phyloP scores from a whole-genome alignment of 1,139 yeast genomes.

The Nakaseomyces uthaithaninus region DNA sequence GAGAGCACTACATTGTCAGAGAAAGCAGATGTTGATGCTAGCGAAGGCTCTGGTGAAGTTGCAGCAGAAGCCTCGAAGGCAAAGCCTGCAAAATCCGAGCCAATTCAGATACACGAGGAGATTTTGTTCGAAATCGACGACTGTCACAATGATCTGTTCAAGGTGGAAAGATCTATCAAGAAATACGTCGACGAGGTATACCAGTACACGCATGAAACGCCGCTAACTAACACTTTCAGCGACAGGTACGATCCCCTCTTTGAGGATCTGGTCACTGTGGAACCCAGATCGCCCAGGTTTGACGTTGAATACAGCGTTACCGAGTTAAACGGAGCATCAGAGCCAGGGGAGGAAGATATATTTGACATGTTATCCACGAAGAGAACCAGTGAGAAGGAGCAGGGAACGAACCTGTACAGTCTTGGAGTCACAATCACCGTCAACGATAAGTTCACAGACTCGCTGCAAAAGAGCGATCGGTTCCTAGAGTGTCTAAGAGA shows the following conservation, averaged over 20 bases:
- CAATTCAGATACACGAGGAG: neutral
- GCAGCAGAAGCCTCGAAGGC: constrained; percentile 6
- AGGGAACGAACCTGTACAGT: neutral
- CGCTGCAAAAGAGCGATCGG: constrained; percentile 22
- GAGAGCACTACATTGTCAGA: constrained; percentile 33
- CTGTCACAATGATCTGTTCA: constrained; percentile 19
- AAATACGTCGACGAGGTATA: constrained; percentile 22
- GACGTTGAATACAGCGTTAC: constrained; percentile 33
- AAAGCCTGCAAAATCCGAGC: constrained; percentile 1
- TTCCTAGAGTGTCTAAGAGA: constrained; percentile 24
- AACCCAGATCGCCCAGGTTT: constrained; percentile 53
- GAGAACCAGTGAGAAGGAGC: constrained; percentile 16
- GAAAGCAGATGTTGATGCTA: constrained; percentile 26
- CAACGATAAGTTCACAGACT: constrained; percentile 21
- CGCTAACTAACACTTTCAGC: constrained; percentile 30
- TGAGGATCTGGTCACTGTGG: constrained; percentile 54
- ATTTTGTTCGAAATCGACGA: constrained; percentile 8
- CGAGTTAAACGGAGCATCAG: constrained; percentile 20
- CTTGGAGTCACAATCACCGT: neutral
- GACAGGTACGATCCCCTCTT: constrained; percentile 53
- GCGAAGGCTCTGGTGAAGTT: constrained; percentile 31
- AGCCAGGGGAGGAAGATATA: constrained; percentile 34
- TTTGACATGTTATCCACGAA: constrained; percentile 36
- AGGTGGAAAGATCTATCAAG: constrained; percentile 16
- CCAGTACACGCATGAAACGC: constrained; percentile 20